Conservation (phyloP, 441 rosid genomes). For the Syzygium malaccense region DNA sequence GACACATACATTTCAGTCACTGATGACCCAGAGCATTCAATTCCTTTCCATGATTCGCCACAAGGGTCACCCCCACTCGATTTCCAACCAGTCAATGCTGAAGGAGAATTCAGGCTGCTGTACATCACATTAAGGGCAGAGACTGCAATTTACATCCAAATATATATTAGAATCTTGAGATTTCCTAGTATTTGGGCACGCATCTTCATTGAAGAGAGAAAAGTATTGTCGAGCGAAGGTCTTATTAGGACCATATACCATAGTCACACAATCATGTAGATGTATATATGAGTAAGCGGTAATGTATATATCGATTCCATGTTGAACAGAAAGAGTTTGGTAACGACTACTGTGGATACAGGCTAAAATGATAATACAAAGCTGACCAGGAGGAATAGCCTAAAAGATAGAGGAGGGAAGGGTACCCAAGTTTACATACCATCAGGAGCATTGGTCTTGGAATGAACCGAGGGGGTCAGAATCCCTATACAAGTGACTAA, state of each 20-base stretch:
- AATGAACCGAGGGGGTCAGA: conserved; percentile 28
- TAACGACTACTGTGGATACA: not conserved
- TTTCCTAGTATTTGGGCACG: not conserved
- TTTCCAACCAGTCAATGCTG: conserved; percentile 63
- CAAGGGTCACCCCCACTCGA: conserved; percentile 85
- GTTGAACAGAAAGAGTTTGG: not conserved
- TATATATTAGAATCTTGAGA: conserved; percentile 5
- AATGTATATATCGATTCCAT: not conserved
- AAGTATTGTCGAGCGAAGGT: not conserved
- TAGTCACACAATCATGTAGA: not conserved
- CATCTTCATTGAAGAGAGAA: not conserved
- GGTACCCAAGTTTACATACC: conserved; percentile 24
- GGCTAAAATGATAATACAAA: not conserved
- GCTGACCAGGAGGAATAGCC: not conserved
- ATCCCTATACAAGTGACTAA: conserved; percentile 17
- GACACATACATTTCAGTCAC: conserved; percentile 62
- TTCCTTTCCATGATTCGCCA: conserved; percentile 82
- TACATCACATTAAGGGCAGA: conserved; percentile 84
- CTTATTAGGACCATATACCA: not conserved
- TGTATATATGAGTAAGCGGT: not conserved
- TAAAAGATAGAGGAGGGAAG: not conserved
- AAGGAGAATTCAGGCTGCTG: conserved; percentile 79
- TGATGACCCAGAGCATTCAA: conserved; percentile 71
- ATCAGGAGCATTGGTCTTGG: conserved; percentile 64
- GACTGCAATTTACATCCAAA: conserved; percentile 26